Percentiles rank a stretch among this genome's conserved stretches.
These are phyloP conservation scores for Saccharata proteae DNA, from an alignment of 2,329 filamentous ascomycete genomes.

Conservation along the genomic window DNA sequence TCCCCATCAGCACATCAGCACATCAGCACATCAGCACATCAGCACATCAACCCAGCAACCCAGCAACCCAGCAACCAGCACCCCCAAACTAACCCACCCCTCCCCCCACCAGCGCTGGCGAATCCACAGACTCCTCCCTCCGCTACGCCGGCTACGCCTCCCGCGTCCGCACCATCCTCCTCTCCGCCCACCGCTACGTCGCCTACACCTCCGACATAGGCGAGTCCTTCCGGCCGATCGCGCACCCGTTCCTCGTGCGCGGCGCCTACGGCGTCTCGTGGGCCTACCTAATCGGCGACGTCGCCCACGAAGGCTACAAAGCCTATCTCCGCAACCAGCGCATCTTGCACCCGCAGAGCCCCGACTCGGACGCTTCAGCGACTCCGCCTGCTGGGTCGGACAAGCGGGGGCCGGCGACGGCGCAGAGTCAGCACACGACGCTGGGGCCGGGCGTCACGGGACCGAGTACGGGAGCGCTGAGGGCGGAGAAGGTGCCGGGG, in stretches of 20 bases:
- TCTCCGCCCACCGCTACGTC: constrained; percentile 87
- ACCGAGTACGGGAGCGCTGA: not conserved
- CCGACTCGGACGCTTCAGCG: constrained; percentile 23
- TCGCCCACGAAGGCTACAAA: constrained; percentile 88
- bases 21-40: too few species aligned
- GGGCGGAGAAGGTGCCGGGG: constrained; percentile 45
- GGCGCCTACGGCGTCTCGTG: constrained; percentile 84
- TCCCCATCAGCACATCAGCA: too few species aligned
- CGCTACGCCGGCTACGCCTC: constrained; percentile 90
- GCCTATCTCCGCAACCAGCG: constrained; percentile 80
- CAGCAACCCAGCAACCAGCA: constrained; percentile 6
- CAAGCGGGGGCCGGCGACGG: constrained; percentile 5
- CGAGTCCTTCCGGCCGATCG: constrained; percentile 87
- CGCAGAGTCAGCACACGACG: constrained; percentile 12
- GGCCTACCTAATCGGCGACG: constrained; percentile 85
- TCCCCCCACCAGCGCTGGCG: constrained; percentile 44
- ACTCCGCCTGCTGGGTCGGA: constrained; percentile 4
- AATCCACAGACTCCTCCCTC: constrained; percentile 73
- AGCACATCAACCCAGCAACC: too few species aligned
- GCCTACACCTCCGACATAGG: constrained; percentile 95
- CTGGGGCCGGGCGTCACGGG: constrained; percentile 14
- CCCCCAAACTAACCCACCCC: not conserved
- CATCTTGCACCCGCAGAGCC: constrained; percentile 53
- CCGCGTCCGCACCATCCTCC: constrained; percentile 72
- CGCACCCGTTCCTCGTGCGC: constrained; percentile 71